These are phyloP conservation scores for Lasiodiplodia gonubiensis DNA, from an alignment of 2,329 filamentous ascomycete genomes.

Conservation along the genomic window DNA sequence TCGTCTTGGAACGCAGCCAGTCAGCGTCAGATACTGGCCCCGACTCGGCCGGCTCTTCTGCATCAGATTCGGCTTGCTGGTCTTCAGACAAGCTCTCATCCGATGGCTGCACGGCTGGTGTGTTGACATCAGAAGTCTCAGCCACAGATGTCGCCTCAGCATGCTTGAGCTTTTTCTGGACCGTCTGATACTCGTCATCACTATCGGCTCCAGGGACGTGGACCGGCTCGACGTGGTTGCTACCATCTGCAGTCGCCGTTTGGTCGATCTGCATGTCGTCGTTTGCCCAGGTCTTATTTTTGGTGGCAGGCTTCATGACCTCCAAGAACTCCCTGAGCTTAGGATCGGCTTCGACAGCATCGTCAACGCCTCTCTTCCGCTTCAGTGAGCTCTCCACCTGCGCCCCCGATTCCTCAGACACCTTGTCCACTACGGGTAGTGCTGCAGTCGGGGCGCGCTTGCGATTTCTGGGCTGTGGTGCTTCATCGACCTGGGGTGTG, in stretches of 20 bases:
- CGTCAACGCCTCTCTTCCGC: conserved; percentile 67
- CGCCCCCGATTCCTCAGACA: conserved; percentile 33
- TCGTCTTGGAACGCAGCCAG: conserved; percentile 90
- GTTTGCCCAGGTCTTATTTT: conserved; percentile 68
- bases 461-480: conserved; percentile 19
- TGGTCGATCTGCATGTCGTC: conserved; percentile 48
- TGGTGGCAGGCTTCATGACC: conserved; percentile 74
- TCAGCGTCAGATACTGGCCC: conserved; percentile 74
- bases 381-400: conserved; percentile 57
- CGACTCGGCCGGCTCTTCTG: conserved; percentile 33
- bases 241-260: conserved; percentile 31
- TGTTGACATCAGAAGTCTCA: conserved; percentile 19
- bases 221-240: conserved; percentile 35
- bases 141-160: conserved; percentile 9
- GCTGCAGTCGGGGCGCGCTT: conserved; percentile 20
- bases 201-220: conserved; percentile 58
- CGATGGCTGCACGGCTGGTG: neutral
- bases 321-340: conserved; percentile 87
- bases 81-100: neutral
- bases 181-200: conserved; percentile 76
- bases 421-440: neutral
- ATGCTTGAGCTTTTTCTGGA: conserved; percentile 55
- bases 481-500: conserved; percentile 24
- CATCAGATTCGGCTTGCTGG: conserved; percentile 30
- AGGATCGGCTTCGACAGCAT: conserved; percentile 65